phyloP scores from a whole-genome alignment of 768 basidiomycete genomes.

The Leucosporidium creatinivorum region DNA sequence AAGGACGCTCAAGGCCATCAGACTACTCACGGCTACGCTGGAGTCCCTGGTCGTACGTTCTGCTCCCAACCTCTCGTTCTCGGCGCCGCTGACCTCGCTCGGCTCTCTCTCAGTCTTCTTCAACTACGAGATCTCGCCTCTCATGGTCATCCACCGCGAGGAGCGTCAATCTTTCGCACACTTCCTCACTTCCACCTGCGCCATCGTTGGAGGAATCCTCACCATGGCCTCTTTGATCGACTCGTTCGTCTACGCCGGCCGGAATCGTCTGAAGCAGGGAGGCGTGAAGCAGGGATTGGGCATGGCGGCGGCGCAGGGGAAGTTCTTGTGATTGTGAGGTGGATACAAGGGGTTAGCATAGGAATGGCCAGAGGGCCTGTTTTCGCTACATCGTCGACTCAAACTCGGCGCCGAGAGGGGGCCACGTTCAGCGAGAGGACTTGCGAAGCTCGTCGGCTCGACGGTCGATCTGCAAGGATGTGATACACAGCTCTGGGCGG shows the following conservation, averaged over 20 bases:
- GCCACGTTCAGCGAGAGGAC: too few species aligned
- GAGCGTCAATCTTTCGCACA: constrained; percentile 92
- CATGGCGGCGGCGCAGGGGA: constrained; percentile 2
- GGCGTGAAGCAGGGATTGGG: constrained; percentile 22
- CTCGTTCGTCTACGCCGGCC: constrained; percentile 29
- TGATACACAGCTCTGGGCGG: too few species aligned
- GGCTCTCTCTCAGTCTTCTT: constrained; percentile 37
- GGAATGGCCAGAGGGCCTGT: neutral
- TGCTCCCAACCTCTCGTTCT: constrained; percentile 16
- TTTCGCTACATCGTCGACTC: too few species aligned
- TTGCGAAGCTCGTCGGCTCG: too few species aligned
- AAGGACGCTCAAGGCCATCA: constrained; percentile 44
- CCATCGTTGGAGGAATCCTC: constrained; percentile 93
- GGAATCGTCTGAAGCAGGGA: constrained; percentile 10
- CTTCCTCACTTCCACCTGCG: constrained; percentile 97
- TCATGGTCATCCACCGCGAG: constrained; percentile 85
- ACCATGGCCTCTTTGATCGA: constrained; percentile 88
- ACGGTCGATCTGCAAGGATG: too few species aligned
- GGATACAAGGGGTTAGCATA: neutral
- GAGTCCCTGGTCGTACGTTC: constrained; percentile 52
- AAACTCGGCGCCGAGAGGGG: too few species aligned
- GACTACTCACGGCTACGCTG: constrained; percentile 63
- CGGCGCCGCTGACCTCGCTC: constrained; percentile 7
- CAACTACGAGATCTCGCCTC: constrained; percentile 69
- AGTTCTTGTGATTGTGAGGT: neutral